Evolutionary conservation across 805 yeast species (phyloP).

Genomic region (Cyberlindnera galapagoensis): DNA sequence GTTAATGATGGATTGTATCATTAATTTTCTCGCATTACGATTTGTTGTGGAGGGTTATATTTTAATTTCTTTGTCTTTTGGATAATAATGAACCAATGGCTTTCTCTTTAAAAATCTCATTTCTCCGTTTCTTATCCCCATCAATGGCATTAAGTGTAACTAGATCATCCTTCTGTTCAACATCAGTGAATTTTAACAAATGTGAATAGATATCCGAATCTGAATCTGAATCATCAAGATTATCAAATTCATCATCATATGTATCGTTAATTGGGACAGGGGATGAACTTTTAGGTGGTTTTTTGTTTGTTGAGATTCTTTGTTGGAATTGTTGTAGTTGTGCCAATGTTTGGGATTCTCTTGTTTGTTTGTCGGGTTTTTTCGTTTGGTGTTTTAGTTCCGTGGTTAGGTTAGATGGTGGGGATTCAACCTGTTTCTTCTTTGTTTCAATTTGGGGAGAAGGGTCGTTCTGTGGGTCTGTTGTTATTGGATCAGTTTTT

Average conservation of each 20-base stretch:
- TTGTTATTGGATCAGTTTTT: not conserved
- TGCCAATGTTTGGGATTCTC: slow-evolving; percentile 26
- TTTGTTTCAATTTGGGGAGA: no score
- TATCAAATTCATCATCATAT: slow-evolving; percentile 18
- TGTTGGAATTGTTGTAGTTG: slow-evolving; percentile 23
- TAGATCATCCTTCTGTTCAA: slow-evolving; percentile 14
- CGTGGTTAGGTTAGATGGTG: no score
- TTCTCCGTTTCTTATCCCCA: not conserved
- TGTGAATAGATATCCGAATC: slow-evolving; percentile 17
- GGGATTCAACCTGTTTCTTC: no score
- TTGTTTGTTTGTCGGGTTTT: slow-evolving; percentile 2
- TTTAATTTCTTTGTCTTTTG: no score
- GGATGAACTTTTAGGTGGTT: not conserved
- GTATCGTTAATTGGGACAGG: not conserved
- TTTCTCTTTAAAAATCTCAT: no score
- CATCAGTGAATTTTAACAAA: slow-evolving; percentile 14
- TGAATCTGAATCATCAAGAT: slow-evolving; percentile 19
- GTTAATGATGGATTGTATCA: no score
- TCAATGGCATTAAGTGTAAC: slow-evolving; percentile 14
- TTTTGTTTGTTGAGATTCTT: slow-evolving; percentile 11
- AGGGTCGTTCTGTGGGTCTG: not conserved
- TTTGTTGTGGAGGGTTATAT: no score
- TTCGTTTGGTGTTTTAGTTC: not conserved
- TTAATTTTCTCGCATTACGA: no score
- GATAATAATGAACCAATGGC: no score